A percentile compares a stretch with the other conserved stretches of the same genome.
These are phyloP conservation scores for Diaporthe sp. DNA, from an alignment of 2,329 filamentous ascomycete genomes.

Conservation along the genomic window DNA sequence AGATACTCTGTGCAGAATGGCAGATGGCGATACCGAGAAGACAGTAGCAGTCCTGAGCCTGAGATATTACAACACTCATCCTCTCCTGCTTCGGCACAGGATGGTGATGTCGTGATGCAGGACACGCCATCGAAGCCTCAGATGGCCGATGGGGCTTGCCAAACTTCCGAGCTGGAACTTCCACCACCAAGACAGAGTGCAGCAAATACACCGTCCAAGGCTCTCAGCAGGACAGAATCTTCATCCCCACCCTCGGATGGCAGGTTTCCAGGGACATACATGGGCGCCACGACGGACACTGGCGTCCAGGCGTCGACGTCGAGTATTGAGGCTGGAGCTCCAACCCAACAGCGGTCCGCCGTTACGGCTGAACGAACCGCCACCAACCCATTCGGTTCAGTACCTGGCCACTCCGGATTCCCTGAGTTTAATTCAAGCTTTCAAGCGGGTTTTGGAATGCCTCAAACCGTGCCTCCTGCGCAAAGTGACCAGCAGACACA, in stretches of 20 bases:
- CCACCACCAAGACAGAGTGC: slow-evolving; percentile 32
- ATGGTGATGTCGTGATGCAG: slow-evolving; percentile 30
- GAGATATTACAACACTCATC: slow-evolving; percentile 46
- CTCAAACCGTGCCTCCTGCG: neutral
- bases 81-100: slow-evolving; percentile 2
- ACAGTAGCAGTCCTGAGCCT: slow-evolving; percentile 77
- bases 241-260: neutral
- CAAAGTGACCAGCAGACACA: neutral
- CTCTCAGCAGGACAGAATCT: neutral
- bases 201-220: slow-evolving; percentile 24
- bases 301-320: slow-evolving; percentile 25
- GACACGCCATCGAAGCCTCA: slow-evolving; percentile 40
- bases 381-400: slow-evolving; percentile 2
- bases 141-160: slow-evolving; percentile 49
- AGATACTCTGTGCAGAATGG: slow-evolving; percentile 75
- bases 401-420: neutral
- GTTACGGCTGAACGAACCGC: neutral
- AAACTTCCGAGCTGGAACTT: slow-evolving; percentile 46
- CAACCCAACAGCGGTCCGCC: neutral
- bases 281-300: slow-evolving; percentile 1
- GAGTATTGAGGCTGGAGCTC: neutral
- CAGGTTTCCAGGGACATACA: neutral
- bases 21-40: slow-evolving; percentile 81
- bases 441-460: slow-evolving; percentile 5
- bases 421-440: neutral